phyloP scores from a whole-genome alignment of 2,329 filamentous ascomycete genomes.

The Eutypella sp. region DNA sequence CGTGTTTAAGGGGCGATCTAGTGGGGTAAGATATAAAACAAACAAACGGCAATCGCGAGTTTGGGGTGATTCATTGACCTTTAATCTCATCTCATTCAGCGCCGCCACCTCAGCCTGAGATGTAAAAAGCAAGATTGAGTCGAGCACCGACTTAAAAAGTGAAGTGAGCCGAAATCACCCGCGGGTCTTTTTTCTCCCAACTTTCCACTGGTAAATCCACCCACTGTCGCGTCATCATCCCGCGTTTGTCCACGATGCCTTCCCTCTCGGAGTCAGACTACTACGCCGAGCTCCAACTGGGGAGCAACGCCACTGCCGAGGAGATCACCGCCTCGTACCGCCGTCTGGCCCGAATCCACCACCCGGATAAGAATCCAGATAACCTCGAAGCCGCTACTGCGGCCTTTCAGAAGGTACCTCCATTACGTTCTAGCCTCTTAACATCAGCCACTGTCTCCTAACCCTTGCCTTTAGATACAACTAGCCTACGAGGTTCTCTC shows the following conservation, averaged over 20 bases:
- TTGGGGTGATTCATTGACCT: no score
- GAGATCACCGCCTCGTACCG: constrained; percentile 20
- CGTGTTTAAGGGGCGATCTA: no score
- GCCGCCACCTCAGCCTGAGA: no score
- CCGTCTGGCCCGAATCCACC: constrained; percentile 16
- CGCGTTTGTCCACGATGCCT: constrained; percentile 5
- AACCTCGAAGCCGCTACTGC: constrained; percentile 15
- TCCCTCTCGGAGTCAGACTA: constrained; percentile 10
- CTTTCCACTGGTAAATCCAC: no score
- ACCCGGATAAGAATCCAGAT: constrained; percentile 22
- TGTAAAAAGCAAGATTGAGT: no score
- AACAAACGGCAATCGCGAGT: no score
- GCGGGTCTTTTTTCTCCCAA: no score
- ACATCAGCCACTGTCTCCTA: neutral
- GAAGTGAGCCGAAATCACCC: no score
- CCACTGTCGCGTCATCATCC: no score
- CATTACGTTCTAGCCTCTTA: neutral
- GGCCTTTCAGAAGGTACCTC: constrained; percentile 19
- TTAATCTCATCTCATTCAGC: no score
- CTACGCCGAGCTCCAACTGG: constrained; percentile 22
- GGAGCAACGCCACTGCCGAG: constrained; percentile 10
- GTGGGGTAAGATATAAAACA: no score
- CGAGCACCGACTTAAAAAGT: no score
- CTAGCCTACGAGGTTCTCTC: constrained; percentile 20
- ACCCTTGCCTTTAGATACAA: constrained; percentile 13